phyloP scores from a whole-genome alignment of 2,329 filamentous ascomycete genomes.

The Dactylellina cionopaga region DNA sequence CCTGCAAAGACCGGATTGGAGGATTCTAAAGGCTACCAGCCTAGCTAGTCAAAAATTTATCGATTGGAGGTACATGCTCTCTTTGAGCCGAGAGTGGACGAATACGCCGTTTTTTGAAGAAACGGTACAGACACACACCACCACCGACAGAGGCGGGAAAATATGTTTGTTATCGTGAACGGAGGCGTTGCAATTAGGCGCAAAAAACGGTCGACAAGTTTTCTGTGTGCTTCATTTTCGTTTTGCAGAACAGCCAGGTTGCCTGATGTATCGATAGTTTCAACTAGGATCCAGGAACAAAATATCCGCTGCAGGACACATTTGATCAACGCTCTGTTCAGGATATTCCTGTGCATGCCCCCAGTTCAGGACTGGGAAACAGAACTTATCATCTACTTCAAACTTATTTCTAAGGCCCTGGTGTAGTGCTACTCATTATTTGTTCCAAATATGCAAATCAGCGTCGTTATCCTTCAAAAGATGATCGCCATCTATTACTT shows the following conservation, averaged over 20 bases:
- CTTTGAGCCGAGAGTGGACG: not conserved
- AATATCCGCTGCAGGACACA: slow-evolving; percentile 11
- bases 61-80: too few species aligned
- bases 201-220: not conserved
- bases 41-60: too few species aligned
- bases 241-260: slow-evolving; percentile 18
- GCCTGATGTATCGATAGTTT: slow-evolving; percentile 35
- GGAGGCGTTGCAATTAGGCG: slow-evolving; percentile 30
- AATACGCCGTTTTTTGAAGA: too few species aligned
- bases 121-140: not conserved
- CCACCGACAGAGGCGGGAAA: not conserved
- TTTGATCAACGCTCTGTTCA: not conserved
- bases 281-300: slow-evolving; percentile 28
- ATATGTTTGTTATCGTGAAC: too few species aligned
- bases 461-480: too few species aligned
- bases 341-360: not conserved
- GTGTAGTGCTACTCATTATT: too few species aligned
- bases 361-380: not conserved
- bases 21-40: not conserved
- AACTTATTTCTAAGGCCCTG: too few species aligned
- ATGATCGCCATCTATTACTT: too few species aligned
- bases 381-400: not conserved
- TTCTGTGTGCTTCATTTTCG: slow-evolving; percentile 17
- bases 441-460: too few species aligned
- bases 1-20: not conserved